Percentiles rank a stretch among this genome's conserved stretches.
phyloP scores from a whole-genome alignment of 2,329 filamentous ascomycete genomes.

The Fusarium fracticaudum region DNA sequence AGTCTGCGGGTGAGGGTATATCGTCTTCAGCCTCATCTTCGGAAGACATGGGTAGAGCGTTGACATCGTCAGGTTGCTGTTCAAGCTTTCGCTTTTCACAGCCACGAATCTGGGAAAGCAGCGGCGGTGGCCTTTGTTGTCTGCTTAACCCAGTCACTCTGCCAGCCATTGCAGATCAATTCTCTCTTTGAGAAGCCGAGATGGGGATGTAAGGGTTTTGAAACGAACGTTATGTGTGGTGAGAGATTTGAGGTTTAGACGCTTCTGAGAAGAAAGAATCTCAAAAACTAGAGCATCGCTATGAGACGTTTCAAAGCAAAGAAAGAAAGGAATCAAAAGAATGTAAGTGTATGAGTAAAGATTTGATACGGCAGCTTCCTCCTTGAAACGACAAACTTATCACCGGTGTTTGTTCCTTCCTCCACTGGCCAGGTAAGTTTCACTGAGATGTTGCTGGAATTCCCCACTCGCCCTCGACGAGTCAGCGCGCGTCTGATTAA shows the following conservation, averaged over 20 bases:
- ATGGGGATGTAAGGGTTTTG: background rate
- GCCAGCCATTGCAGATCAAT: background rate
- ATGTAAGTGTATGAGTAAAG: background rate
- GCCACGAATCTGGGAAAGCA: conserved; percentile 28
- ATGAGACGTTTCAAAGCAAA: background rate
- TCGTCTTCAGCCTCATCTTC: conserved; percentile 41
- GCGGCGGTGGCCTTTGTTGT: conserved; percentile 4
- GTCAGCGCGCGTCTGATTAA: conserved; percentile 23
- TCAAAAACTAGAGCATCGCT: background rate
- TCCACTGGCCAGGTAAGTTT: background rate
- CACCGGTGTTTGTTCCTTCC: conserved; percentile 9
- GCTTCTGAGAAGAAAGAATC: background rate
- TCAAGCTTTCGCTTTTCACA: conserved; percentile 14
- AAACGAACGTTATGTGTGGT: background rate
- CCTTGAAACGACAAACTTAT: background rate
- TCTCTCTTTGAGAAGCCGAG: background rate
- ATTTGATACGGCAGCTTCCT: background rate
- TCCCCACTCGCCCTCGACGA: background rate
- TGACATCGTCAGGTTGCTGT: conserved; percentile 24
- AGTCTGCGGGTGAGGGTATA: background rate
- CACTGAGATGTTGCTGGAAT: background rate
- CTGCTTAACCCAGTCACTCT: conserved; percentile 38
- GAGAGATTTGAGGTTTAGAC: background rate
- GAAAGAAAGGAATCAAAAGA: background rate
- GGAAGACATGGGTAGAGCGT: conserved; percentile 44